Percentiles rank a stretch among this genome's conserved stretches.
phyloP scores from a whole-genome alignment of 345 rosid species.

The Syzygium oleosum region DNA sequence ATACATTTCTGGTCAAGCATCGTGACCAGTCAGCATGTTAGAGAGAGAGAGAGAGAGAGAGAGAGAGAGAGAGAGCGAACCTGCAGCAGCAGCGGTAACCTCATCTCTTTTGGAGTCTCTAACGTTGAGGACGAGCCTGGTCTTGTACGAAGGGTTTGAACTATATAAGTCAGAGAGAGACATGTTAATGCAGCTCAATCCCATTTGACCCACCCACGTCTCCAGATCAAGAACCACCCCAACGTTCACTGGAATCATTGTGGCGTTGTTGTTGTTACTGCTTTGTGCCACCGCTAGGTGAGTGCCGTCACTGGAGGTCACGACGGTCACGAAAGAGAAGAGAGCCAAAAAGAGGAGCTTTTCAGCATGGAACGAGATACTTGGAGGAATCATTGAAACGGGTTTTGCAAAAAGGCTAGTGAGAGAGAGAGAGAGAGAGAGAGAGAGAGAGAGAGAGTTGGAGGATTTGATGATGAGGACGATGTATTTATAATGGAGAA shows the following conservation, averaged over 20 bases:
- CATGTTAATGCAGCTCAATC: background rate
- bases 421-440: background rate
- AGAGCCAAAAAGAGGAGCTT: background rate
- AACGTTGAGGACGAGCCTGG: background rate
- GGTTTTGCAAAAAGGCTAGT: background rate
- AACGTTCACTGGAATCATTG: background rate
- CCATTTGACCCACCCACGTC: background rate
- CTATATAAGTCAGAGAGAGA: background rate
- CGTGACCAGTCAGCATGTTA: background rate
- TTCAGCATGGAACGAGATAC: background rate
- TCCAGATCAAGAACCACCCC: background rate
- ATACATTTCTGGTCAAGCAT: background rate
- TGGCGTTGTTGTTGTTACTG: background rate
- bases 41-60: background rate
- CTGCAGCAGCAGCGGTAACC: background rate
- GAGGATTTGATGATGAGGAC: background rate
- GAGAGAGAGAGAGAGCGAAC: background rate
- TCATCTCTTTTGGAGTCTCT: background rate
- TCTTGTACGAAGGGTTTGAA: background rate
- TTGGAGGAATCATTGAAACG: background rate
- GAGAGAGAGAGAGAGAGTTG: background rate
- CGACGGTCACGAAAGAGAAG: background rate
- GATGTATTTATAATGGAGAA: background rate
- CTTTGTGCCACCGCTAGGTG: background rate
- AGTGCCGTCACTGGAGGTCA: rapidly evolving